Evolutionary conservation across 139 green algal species (phyloP).

Genomic region (Volvox africanus): DNA sequence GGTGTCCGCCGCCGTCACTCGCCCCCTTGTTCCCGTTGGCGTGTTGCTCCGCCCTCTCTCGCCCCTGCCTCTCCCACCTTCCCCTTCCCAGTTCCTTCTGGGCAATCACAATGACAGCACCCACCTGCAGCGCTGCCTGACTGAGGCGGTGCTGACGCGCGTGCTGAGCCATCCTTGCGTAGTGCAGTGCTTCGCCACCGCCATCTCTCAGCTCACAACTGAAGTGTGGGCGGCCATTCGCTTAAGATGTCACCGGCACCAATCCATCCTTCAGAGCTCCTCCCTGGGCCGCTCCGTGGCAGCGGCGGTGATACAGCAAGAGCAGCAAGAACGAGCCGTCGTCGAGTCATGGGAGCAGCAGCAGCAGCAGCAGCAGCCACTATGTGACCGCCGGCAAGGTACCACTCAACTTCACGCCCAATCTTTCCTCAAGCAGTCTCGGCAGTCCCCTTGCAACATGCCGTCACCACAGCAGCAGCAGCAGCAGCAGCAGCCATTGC

Average conservation of each 20-base stretch:
- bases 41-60: background rate
- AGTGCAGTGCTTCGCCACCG: conserved; percentile 43
- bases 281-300: background rate
- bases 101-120: conserved; percentile 1
- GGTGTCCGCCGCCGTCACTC: no score
- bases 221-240: conserved; percentile 15
- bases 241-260: background rate
- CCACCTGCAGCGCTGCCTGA: conserved; percentile 34
- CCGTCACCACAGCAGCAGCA: background rate
- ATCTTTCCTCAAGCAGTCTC: no score
- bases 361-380: background rate
- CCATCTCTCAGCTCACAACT: conserved; percentile 17
- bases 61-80: background rate
- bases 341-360: background rate
- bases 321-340: background rate
- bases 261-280: background rate
- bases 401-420: no score
- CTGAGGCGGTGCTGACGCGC: conserved; percentile 21
- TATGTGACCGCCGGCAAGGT: no score
- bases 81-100: conserved; percentile 33
- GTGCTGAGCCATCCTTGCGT: conserved; percentile 46
- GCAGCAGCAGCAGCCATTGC: background rate
- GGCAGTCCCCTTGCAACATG: background rate
- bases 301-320: background rate
- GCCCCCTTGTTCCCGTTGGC: no score